Base-by-base conservation (phyloP, 257 asterid genomes). In the Solanum habrochaites region DNA sequence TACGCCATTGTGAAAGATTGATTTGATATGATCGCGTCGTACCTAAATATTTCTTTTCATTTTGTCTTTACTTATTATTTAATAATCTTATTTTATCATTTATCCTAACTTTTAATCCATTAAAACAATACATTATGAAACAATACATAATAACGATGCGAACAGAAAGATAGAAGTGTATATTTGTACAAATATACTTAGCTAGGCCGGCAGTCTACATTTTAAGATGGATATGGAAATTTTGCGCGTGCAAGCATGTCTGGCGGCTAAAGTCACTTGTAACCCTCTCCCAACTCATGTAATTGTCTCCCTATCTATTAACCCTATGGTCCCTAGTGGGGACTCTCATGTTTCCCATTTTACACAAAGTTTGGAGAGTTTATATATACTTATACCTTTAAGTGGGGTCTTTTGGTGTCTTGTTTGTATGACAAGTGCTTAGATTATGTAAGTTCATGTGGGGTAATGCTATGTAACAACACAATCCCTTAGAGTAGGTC, bases 221-320 rank as follows among this genome's bases (percentile, higher is more conserved):
- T 39, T 37, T n/a, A 43, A 58, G 69, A 80, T 80, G 85, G 85
- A 47, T 29, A n/a, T 80, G 43, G 49, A 82, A 64, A 73, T 43
- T 87, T 86, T 89, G 88, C 90, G 95, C 98, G 90, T 93, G 96
- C 96, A 90, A 90, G 91, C 92, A 89, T 94, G 92, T 89, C 82
- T 93, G 96, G 94, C 96, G 99, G 98, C 98, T 95, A 91, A 92
- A 90, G 91, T 81, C 88, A 89, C 75, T 83, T 91, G 89, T 87
- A 90, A 89, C 91, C 91, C 87, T 90, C 87, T 86, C 88, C 89
- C 42, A 47, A 80, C 85, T 89, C 37, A 86, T 91, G 84, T 66
- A 91, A 39, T 78, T 90, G 90, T 90, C 90, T 88, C 86, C 86
- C 83, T 42, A 45, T 71, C 71, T 70, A n/a, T 67, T 49, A 62